Percentiles rank a stretch among this genome's conserved stretches.
Conservation (phyloP, 768 basidiomycete genomes). For the Trametes cingulata region DNA sequence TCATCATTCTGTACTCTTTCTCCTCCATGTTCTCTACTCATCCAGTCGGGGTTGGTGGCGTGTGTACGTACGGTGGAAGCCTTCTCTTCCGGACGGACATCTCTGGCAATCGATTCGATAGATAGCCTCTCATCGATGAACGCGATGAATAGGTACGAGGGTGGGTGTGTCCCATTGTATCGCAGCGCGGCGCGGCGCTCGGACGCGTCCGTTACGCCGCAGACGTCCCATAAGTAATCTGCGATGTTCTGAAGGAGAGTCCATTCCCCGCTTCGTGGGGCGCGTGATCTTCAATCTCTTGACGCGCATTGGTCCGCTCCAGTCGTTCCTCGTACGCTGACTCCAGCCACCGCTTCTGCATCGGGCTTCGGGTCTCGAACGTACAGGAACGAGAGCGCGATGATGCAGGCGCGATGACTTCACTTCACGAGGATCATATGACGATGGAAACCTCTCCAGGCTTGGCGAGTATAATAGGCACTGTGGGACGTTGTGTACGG, state of each 20-base stretch:
- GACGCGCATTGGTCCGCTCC: neutral
- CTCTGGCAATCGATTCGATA: conserved; percentile 10
- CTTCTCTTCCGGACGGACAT: conserved; percentile 5
- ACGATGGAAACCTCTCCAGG: too few relatives aligned
- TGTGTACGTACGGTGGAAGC: neutral
- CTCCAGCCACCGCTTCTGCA: neutral
- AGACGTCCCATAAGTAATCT: neutral
- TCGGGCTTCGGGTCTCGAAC: neutral
- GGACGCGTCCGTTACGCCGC: neutral
- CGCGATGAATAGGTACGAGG: neutral
- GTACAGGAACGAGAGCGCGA: neutral
- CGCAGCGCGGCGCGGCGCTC: neutral
- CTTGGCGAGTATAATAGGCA: too few relatives aligned
- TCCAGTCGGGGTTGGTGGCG: neutral
- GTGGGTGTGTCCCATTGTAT: neutral
- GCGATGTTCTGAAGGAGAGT: neutral
- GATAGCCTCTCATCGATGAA: conserved; percentile 6
- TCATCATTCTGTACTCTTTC: neutral
- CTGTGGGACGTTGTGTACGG: too few relatives aligned
- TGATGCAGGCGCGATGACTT: neutral
- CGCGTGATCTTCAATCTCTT: conserved; percentile 1
- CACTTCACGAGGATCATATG: too few relatives aligned
- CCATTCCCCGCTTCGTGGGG: neutral
- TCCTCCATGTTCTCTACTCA: conserved; percentile 1
- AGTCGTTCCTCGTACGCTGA: neutral